Percentiles rank a stretch among this genome's conserved stretches.
phyloP scores from a whole-genome alignment of 2,329 filamentous ascomycete genomes.

The Madurella fahalii region DNA sequence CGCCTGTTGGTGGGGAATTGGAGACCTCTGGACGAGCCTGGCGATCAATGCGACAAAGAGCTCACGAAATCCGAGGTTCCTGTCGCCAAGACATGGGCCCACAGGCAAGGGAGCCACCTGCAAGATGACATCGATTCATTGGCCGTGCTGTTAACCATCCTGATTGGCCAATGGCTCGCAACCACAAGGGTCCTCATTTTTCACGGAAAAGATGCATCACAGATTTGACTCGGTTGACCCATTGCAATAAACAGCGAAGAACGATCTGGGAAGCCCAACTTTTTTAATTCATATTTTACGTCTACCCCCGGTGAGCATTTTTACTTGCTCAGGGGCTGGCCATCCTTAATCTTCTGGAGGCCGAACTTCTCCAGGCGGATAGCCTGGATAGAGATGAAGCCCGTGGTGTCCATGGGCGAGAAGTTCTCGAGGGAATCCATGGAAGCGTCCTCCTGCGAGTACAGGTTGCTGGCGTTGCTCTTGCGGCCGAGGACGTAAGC shows the following conservation, averaged over 20 bases:
- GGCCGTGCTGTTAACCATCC: not conserved
- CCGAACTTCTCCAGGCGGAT: conserved; percentile 60
- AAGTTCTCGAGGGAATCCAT: conserved; percentile 49
- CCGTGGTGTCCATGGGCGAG: conserved; percentile 39
- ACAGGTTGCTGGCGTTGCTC: conserved; percentile 46
- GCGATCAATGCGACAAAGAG: conserved; percentile 1
- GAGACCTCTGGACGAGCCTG: conserved; percentile 9
- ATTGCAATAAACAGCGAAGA: not conserved
- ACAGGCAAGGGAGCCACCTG: conserved; percentile 9
- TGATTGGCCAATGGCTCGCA: conserved; percentile 19
- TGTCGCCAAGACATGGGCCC: conserved; percentile 8
- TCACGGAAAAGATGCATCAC: not conserved
- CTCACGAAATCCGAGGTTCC: conserved; percentile 12
- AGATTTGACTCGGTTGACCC: not conserved
- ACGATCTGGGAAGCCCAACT: not conserved
- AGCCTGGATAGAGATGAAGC: conserved; percentile 65
- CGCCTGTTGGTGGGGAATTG: conserved; percentile 8
- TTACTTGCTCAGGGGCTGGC: conserved; percentile 30
- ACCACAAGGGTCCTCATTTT: conserved; percentile 11
- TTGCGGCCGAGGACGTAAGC: conserved; percentile 44
- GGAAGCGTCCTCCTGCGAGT: conserved; percentile 44
- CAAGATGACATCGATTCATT: conserved; percentile 19
- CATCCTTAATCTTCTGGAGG: conserved; percentile 36
- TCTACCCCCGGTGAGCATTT: not conserved
- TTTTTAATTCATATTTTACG: conserved; percentile 5